phyloP scores from a whole-genome alignment of 345 rosid genomes.

The Moricandia moricandioides region DNA sequence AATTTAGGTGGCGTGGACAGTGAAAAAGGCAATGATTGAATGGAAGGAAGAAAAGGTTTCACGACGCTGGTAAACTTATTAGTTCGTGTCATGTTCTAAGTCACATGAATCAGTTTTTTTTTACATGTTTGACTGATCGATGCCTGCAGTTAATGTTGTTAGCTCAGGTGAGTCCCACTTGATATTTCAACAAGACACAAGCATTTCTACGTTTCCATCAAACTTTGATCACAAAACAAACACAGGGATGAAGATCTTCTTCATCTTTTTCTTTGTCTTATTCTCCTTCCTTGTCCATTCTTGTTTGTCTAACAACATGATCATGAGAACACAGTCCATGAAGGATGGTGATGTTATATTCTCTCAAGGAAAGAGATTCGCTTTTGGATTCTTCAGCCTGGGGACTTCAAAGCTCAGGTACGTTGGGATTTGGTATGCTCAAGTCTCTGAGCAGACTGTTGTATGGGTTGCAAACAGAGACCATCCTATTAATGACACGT shows the following conservation, averaged over 20 bases:
- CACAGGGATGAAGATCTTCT: conserved; percentile 24
- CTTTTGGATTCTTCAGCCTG: conserved; percentile 67
- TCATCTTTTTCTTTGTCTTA: conserved; percentile 22
- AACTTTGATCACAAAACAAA: conserved; percentile 15
- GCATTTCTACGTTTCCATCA: conserved; percentile 24
- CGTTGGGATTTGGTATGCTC: conserved; percentile 75
- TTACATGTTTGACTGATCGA: conserved; percentile 6
- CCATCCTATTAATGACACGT: conserved; percentile 44
- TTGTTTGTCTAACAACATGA: conserved; percentile 30
- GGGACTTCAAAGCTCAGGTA: conserved; percentile 51
- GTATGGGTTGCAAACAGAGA: conserved; percentile 88
- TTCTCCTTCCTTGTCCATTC: conserved; percentile 12
- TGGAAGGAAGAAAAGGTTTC: conserved; percentile 25
- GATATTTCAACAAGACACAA: conserved; percentile 1
- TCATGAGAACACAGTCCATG: conserved; percentile 34
- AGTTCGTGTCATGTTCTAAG: conserved; percentile 31
- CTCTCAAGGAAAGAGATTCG: conserved; percentile 42
- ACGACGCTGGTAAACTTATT: conserved; percentile 9
- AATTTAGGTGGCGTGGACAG: conserved; percentile 24
- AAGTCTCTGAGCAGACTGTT: conserved; percentile 42
- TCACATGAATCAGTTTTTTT: conserved; percentile 32
- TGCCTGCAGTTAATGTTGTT: conserved; percentile 20
- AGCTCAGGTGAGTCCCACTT: conserved; percentile 26
- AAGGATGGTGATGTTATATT: conserved; percentile 48
- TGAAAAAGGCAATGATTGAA: conserved; percentile 25